Evolutionary conservation across 73 alveolate genomes (phyloP), one percentile per base, ranked within the genome.

Genomic region (Urostyla sp.): DNA sequence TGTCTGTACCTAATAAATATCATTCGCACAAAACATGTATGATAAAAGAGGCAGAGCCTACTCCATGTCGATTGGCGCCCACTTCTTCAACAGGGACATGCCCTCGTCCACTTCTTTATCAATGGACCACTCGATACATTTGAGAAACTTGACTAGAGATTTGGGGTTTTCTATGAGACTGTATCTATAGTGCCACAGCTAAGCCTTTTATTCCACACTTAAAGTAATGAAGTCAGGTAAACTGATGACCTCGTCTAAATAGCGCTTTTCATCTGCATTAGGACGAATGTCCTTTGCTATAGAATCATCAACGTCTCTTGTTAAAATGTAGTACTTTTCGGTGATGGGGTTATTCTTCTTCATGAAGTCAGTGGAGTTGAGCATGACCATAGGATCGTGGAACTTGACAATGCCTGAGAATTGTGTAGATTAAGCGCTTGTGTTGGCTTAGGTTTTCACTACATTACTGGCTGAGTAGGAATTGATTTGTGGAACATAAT

Each of bases 91-190:
- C 54, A 97, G 63, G 46, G 86, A 85, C 50, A 94, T 74, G 45
- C 96, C 97, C 66, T 92, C 99, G 46, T 75, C 73, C 76, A 90
- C 98, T 89, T 93, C 98, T 79, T 92, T 94, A 80, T 87, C 92
- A 27, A 92, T 96, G 28, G 95, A 85, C 99, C 99, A 97, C 51
- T 93, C 90, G 13, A 90, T 93, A n/a, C 98, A 91, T 52, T 84
- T 86, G 49, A 97, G 82, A 48, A 95, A 92, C 73, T 95, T 92
- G 15, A 97, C 92, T 31, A 97, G 81, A 6, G 99, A 99, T 57
- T 91, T 84, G 77, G 94, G 87, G 72, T 95, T 89, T 61, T 92
- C 84, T 58, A 93, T 87, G 50, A 94, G 76, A 56, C 95, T 94
- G 87, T 95, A 97, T 77, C 99, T 75, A 78, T 72, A 93, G 56